Conservation (phyloP, 208 protist species). For the Wallacemonas sp. region DNA sequence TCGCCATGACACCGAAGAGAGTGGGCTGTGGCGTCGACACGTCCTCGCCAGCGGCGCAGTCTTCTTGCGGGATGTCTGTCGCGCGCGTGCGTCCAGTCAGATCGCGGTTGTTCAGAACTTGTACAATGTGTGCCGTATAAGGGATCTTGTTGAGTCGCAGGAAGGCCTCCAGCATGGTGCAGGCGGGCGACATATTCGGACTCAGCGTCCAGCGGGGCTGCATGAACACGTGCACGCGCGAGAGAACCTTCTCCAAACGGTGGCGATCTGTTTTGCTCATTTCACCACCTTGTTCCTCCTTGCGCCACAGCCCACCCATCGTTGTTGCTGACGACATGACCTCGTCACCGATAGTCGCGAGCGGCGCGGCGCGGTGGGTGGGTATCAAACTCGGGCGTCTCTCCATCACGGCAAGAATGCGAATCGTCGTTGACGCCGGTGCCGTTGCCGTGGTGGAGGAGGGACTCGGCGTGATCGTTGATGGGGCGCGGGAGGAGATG, state of each 20-base stretch:
- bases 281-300: background rate
- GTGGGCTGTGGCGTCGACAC: background rate
- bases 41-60: background rate
- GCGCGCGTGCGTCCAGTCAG: background rate
- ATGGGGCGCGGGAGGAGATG: background rate
- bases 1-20: constrained; percentile 16
- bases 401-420: constrained; percentile 22
- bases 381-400: background rate
- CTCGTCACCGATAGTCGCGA: background rate
- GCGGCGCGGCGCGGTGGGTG: background rate
- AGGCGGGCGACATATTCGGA: constrained; percentile 34
- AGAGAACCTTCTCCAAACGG: background rate
- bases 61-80: constrained; percentile 13
- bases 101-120: constrained; percentile 25
- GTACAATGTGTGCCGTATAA: constrained; percentile 34
- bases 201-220: constrained; percentile 36
- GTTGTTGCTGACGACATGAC: background rate
- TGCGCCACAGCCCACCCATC: background rate
- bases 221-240: constrained; percentile 39
- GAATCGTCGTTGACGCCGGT: constrained; percentile 13
- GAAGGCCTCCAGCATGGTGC: constrained; percentile 47
- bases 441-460: background rate
- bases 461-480: background rate
- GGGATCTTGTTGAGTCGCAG: constrained; percentile 45
- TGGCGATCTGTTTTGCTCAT: background rate